phyloP scores from a whole-genome alignment of 768 basidiomycete genomes.

The Suillus paluster region DNA sequence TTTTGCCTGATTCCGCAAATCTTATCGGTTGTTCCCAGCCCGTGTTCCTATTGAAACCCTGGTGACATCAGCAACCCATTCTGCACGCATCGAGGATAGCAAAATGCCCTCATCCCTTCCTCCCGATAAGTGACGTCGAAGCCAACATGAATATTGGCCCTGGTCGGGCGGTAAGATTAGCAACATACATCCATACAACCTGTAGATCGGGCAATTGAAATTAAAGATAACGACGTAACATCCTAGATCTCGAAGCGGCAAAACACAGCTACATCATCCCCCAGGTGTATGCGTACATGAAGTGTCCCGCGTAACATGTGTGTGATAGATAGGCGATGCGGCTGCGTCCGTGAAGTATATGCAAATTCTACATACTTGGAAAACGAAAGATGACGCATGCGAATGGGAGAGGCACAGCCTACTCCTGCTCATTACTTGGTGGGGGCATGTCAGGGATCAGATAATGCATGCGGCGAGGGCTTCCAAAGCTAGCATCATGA shows the following conservation, averaged over 20 bases:
- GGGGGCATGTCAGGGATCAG: conserved; percentile 63
- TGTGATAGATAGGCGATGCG: conserved; percentile 8
- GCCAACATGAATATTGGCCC: not conserved
- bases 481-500: conserved; percentile 52
- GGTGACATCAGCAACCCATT: not conserved
- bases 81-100: conserved; percentile 7
- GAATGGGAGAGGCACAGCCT: conserved; percentile 11
- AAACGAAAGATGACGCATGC: conserved; percentile 2
- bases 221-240: conserved; percentile 16
- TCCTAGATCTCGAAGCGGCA: conserved; percentile 3
- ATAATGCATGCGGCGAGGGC: conserved; percentile 54
- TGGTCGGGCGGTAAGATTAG: conserved; percentile 5
- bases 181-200: not conserved
- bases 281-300: not conserved
- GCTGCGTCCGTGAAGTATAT: not conserved
- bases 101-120: conserved; percentile 6
- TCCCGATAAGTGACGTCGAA: conserved; percentile 1
- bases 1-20: conserved; percentile 5
- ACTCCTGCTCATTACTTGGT: conserved; percentile 34
- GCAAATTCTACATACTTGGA: conserved; percentile 4
- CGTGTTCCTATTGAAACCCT: not conserved
- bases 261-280: conserved; percentile 4
- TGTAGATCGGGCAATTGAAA: conserved; percentile 15
- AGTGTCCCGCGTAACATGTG: not conserved
- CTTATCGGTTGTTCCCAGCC: conserved; percentile 1